Evolutionary conservation across 1,284 basidiomycete genomes (phyloP), one percentile per base, ranked within the genome.

Genomic region (Termitomyces sp.): DNA sequence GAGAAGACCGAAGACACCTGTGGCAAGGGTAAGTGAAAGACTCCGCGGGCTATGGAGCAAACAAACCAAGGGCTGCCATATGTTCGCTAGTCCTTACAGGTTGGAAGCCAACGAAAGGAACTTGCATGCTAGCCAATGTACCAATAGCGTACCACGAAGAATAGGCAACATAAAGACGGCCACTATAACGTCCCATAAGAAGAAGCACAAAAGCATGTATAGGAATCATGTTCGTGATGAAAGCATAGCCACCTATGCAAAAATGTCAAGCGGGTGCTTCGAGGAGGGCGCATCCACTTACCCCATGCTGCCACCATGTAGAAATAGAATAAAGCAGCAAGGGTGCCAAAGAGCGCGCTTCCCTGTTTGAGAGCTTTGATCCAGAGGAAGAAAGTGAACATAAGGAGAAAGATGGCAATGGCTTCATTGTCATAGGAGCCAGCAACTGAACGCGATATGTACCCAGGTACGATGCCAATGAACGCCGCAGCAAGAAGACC

Each of bases 281-380:
- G 28, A 58, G 39, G 8, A 38, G 28, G 24, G 19, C 30, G 50
- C 12, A 9, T 51, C 17, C n/a, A 71, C 81, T 58, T 61, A 89
- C 97, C 97, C 97, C 97, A 99, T 12, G 97, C 97, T 47, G 97
- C 96, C 15, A 99, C 97, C 97, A 99, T 99, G 82, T 98, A 99
- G 63, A 98, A 98, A 77, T 99, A 99, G 76, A 99, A 98, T 13
- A 99, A 75, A 6, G 95, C 97, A 21, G 95, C 88, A 45, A 90
- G 69, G 19, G 92, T 92, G 38, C 94, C 96, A 67, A 86, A 98
- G 59, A 96, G 82, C 0, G 94, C 94, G 57, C 92, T 95, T 39
- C 97, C 97, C 45, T 85, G 83, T 74, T 98, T 98, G 56, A 98
- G 78, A 21, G 97, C 95, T 68, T 92, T 94, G 72, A 99, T 96